Evolutionary conservation across 768 basidiomycete species (phyloP).

Genomic region (Tulasnella sp.): DNA sequence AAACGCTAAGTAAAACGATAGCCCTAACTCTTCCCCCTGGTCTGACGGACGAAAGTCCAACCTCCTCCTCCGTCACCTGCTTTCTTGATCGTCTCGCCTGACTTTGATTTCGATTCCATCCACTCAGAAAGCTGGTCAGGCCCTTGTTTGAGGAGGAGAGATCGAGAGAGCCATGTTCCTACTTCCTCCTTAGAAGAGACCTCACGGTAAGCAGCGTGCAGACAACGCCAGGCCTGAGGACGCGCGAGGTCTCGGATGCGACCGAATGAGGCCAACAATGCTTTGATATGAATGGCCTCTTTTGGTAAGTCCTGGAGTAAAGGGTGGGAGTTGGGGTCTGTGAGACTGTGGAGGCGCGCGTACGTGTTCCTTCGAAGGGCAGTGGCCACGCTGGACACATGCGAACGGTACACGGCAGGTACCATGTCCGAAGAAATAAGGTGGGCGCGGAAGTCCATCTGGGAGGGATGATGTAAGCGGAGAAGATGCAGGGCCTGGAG

Average conservation of each 20-base stretch:
- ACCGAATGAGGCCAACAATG: conserved; percentile 6
- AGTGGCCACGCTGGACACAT: not conserved
- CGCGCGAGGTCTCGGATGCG: conserved; percentile 9
- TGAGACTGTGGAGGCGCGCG: not conserved
- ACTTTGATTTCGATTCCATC: not conserved
- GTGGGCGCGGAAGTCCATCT: conserved; percentile 10
- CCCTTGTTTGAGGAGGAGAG: not conserved
- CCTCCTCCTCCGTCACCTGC: not conserved
- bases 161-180: not conserved
- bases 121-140: not conserved
- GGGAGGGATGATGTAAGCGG: conserved; percentile 15
- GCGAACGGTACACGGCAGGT: not conserved
- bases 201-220: conserved; percentile 11
- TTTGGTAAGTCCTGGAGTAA: not conserved
- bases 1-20: not conserved
- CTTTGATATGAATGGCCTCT: not conserved
- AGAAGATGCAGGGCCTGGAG: conserved; percentile 15
- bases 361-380: conserved; percentile 18
- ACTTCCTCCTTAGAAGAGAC: not conserved
- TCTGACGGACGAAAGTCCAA: not conserved
- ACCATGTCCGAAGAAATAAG: not conserved
- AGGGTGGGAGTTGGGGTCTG: conserved; percentile 1
- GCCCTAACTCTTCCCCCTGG: not conserved
- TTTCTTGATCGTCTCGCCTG: not conserved
- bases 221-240: conserved; percentile 5